phyloP scores from a whole-genome alignment of 495 filamentous ascomycete genomes.

The Penicillium longicatenatum region DNA sequence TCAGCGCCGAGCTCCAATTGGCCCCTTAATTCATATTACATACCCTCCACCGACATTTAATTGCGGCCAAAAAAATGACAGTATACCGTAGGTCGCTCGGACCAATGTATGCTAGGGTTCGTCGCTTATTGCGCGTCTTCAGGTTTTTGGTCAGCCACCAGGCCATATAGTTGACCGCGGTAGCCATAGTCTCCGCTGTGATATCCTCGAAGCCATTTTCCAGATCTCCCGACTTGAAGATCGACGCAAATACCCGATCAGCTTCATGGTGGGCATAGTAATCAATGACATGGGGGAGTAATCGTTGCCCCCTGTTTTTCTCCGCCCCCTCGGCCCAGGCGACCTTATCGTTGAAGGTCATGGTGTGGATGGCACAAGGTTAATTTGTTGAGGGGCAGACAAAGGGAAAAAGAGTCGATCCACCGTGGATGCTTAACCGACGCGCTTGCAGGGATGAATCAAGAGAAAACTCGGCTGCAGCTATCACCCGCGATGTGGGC shows the following conservation, averaged over 20 bases:
- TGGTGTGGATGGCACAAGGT: conserved; percentile 1
- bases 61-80: conserved; percentile 31
- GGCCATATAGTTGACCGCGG: conserved; percentile 25
- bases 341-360: conserved; percentile 6
- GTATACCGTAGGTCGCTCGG: conserved; percentile 29
- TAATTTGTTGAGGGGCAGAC: background rate
- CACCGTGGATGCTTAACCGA: conserved; percentile 5
- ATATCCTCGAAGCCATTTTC: conserved; percentile 27
- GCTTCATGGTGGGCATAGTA: conserved; percentile 25
- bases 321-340: conserved; percentile 20
- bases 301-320: conserved; percentile 15
- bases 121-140: conserved; percentile 3
- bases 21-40: background rate
- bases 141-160: conserved; percentile 23
- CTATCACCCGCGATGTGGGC: conserved; percentile 10
- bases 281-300: conserved; percentile 21
- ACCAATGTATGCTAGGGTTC: conserved; percentile 33
- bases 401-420: background rate
- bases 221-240: conserved; percentile 18
- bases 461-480: conserved; percentile 13
- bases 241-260: conserved; percentile 24
- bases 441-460: conserved; percentile 9
- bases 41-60: conserved; percentile 39
- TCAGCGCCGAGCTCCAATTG: background rate
- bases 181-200: conserved; percentile 26